Evolutionary conservation across 139 green algal species (phyloP).

Genomic region (Coccomyxa sp.): DNA sequence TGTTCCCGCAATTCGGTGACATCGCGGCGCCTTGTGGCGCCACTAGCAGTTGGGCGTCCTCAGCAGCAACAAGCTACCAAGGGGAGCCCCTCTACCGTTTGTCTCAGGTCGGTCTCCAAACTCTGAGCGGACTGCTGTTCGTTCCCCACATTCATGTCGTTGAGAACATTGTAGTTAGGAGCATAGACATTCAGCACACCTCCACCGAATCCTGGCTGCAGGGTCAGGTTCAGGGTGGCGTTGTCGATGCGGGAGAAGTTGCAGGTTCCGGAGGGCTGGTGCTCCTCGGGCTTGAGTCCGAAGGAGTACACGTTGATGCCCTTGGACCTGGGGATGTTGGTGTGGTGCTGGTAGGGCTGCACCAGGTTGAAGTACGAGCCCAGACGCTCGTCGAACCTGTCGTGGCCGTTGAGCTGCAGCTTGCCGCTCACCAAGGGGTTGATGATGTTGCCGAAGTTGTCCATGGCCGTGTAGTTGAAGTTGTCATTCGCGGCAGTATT

Average conservation of each 20-base stretch:
- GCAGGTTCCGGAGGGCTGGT: neutral
- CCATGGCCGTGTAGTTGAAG: neutral
- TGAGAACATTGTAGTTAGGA: constrained; percentile 1
- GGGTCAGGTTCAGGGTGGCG: neutral
- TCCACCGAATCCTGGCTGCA: neutral
- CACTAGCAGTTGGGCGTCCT: neutral
- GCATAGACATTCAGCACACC: neutral
- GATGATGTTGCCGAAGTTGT: neutral
- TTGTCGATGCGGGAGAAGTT: neutral
- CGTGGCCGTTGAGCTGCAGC: neutral
- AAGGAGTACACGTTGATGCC: neutral
- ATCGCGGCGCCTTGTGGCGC: neutral
- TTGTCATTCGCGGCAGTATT: neutral
- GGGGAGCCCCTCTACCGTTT: neutral
- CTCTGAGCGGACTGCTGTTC: neutral
- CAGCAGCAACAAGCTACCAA: neutral
- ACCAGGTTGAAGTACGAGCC: neutral
- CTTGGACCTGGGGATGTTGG: neutral
- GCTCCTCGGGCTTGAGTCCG: neutral
- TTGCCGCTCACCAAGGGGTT: neutral
- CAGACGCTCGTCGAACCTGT: neutral
- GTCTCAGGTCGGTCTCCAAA: neutral
- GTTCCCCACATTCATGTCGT: neutral
- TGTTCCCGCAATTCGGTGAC: neutral
- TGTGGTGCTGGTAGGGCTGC: neutral